Base-by-base conservation (phyloP, 2,329 filamentous ascomycete species). In the Geosmithia morbida region DNA sequence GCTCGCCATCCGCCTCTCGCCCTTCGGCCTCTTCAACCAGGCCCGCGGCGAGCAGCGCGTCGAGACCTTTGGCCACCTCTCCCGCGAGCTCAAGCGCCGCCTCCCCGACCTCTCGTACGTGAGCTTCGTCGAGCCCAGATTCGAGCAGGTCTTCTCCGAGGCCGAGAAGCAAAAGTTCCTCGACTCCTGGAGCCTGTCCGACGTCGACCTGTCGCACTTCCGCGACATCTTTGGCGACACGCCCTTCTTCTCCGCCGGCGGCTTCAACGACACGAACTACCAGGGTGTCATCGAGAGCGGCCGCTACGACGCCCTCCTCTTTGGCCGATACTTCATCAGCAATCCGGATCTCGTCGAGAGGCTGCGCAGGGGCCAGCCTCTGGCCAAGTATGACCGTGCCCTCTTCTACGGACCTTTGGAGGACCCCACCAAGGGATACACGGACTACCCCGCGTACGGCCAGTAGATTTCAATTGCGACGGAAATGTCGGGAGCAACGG, bases 171-270 rank as follows among this genome's bases (percentile, higher is more conserved):
- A 72, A 26, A 56, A 59, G 29, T 71, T 72, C 52, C 61, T 77
- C 3, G 48, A 59, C 22, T 67, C 65, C 6, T 75, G 71, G 71
- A 67, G 66, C 2, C 56, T 75, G 6, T 44, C 57, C 7, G 56
- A 66, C 2, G 64, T 74, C 18, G 65, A 69, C 42, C 61, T 77
- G 1, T 63, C 63, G 7, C 48, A 60, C 2, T 75, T 77, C 54
- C 68, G 72, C 18, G 52, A 65, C 11, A 77, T 78, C 49, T 70
- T 75, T 46, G 67, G 66, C 2, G 58, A 62, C 6, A 72, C 73
- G 0, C 74, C 73, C 0, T 75, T 79, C 58, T 67, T 79, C 51
- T 69, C 73, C 0, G 74, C 70, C 0, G 75, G 75, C 6, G 74
- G 74, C 0, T 79, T 70, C 58, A 62, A 71, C 46, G 64, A 74